Percentiles rank a stretch among this genome's conserved stretches.
These are phyloP conservation scores for Cystobasidium tubakii DNA, from an alignment of 768 basidiomycete genomes.

Conservation along the genomic window DNA sequence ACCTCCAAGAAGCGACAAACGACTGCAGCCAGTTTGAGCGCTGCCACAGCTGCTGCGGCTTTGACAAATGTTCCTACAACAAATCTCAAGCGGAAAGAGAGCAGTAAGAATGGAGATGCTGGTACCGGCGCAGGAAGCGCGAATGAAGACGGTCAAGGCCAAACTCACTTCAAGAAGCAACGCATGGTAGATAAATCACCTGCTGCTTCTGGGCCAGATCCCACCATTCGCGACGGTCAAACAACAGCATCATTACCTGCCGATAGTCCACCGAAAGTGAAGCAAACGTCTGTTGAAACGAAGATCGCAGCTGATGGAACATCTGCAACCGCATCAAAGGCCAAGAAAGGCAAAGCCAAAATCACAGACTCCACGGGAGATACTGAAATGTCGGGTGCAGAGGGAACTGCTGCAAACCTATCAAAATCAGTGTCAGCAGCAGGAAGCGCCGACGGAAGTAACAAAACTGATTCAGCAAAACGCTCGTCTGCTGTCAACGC, in stretches of 20 bases:
- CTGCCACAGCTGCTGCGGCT: background rate
- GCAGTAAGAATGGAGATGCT: background rate
- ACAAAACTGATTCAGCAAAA: background rate
- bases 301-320: background rate
- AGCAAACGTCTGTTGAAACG: background rate
- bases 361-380: conserved; percentile 3
- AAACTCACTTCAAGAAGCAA: background rate
- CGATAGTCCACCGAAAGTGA: background rate
- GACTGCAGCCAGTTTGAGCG: background rate
- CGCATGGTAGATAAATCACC: conserved; percentile 12
- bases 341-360: conserved; percentile 26
- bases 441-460: background rate
- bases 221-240: background rate
- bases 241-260: background rate
- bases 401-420: background rate
- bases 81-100: conserved; percentile 7
- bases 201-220: background rate
- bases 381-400: background rate
- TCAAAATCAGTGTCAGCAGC: background rate
- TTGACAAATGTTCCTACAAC: background rate
- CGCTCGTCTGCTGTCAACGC: background rate
- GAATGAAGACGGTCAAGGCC: background rate
- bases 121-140: background rate
- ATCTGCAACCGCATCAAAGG: background rate
- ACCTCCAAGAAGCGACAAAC: conserved; percentile 3